phyloP scores from a whole-genome alignment of 208 protist species.

The Leishmania turanica region DNA sequence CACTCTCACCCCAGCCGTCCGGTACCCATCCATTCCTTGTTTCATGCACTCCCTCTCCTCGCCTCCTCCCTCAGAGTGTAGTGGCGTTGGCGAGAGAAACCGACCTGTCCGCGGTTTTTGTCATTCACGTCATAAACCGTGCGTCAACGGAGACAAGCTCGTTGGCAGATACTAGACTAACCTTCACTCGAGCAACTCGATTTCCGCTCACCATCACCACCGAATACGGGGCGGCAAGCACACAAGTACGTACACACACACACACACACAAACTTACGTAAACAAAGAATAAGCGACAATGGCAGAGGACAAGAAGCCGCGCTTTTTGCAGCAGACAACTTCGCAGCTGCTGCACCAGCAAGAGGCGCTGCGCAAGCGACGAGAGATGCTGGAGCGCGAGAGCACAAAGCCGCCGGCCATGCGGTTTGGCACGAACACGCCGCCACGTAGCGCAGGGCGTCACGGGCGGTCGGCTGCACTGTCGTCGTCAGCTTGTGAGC shows the following conservation, averaged over 20 bases:
- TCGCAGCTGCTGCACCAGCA: slow-evolving; percentile 72
- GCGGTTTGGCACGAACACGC: slow-evolving; percentile 55
- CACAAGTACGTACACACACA: not conserved
- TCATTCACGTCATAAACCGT: not conserved
- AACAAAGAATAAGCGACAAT: not conserved
- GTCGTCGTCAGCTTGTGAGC: not conserved
- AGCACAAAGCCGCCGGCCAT: slow-evolving; percentile 50
- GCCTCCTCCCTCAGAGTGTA: not conserved
- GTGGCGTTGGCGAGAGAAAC: not conserved
- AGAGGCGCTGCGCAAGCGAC: slow-evolving; percentile 62
- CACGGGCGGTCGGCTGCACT: slow-evolving; percentile 14
- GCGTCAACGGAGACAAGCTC: not conserved
- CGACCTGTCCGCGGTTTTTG: not conserved
- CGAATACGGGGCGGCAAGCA: not conserved
- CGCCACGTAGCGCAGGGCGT: slow-evolving; percentile 23
- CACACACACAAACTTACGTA: not conserved
- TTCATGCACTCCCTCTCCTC: not conserved
- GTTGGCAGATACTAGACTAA: not conserved
- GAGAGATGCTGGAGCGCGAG: slow-evolving; percentile 55
- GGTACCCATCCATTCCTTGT: not conserved
- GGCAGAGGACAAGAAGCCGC: slow-evolving; percentile 36
- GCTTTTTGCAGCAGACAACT: slow-evolving; percentile 69
- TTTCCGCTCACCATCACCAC: not conserved
- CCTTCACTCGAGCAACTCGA: not conserved
- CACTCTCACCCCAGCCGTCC: not conserved